A percentile compares a stretch with the other conserved stretches of the same genome.
Conservation (phyloP, 768 basidiomycete species). For the Coprinopsis marcescibilis region DNA sequence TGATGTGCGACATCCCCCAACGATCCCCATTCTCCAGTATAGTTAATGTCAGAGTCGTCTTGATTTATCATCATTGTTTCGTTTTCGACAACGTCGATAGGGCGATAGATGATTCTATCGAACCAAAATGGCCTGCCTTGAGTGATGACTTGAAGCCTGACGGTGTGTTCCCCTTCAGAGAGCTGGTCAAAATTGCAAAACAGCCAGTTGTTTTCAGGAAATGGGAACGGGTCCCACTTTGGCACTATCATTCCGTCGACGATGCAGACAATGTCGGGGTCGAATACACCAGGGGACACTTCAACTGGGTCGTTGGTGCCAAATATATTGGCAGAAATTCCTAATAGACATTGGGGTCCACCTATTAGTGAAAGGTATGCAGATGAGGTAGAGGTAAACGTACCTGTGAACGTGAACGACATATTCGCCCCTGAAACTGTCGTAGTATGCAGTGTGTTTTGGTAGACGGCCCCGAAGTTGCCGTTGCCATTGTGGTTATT, state of each 20-base stretch:
- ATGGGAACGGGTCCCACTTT: not conserved
- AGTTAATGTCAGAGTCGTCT: conserved; percentile 6
- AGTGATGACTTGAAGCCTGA: conserved; percentile 1
- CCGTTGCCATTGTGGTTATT: not conserved
- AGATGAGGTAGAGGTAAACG: not conserved
- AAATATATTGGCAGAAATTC: conserved; percentile 4
- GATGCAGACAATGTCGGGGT: conserved; percentile 6
- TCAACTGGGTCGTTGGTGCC: conserved; percentile 5
- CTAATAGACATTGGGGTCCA: not conserved
- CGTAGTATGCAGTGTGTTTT: conserved; percentile 5
- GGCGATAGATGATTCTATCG: conserved; percentile 4
- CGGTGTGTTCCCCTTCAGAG: not conserved
- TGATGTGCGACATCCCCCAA: not conserved
- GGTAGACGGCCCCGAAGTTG: conserved; percentile 4
- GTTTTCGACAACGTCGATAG: not conserved
- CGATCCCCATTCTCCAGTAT: not conserved
- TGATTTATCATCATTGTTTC: not conserved
- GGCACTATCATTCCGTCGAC: not conserved
- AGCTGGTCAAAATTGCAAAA: conserved; percentile 5
- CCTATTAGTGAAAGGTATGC: too few species aligned
- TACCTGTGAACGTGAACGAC: conserved; percentile 4
- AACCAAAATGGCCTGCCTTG: conserved; percentile 3
- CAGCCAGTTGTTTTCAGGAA: conserved; percentile 8
- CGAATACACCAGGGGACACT: not conserved
- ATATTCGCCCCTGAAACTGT: not conserved